Base-by-base conservation (phyloP, 148 eudicot species). In the Rhododendron simsii region DNA sequence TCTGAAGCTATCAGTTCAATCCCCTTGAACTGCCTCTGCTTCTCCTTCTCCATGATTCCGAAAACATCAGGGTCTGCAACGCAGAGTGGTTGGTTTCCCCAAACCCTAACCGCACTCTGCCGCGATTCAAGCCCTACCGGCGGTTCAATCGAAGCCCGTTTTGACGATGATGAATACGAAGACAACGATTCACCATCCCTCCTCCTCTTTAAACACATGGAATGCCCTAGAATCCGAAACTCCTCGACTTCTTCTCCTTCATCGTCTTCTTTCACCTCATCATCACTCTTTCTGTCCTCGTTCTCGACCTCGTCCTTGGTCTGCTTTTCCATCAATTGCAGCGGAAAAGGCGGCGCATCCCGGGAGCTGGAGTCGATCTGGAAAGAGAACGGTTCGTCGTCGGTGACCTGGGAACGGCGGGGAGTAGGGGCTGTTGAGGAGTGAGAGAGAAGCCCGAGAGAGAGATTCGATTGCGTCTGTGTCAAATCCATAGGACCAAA, bases 141-240 rank as follows among this genome's bases (percentile, higher is more conserved):
- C 39, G 88, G 89, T 57, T 93, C 94, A 7, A 85, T 77, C 15
- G 79, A 55, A 33, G 30, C 86, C 5, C 94, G 90, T 84, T 90
- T 93, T 5, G 82, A 50, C 0, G 86, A 85, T 0, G 92, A 91
- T 0, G 92, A 89, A 2, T 90, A 86, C 7, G 91, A 84, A n/a
- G 92, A 20, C 9, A n/a, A 91, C 0, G 39, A 91, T 83, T 95
- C 96, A 44, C 93, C 86, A 35, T 94, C 96, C 39, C 98, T 91
- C n/a, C 90, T 92, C 78, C 96, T 87, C 86, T 94, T 94, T 44
- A 95, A 84, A 65, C 92, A 92, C 98, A 94, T 91, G 0, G 94
- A 85, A 55, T 95, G 95, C 44, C 96, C 96, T 13, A 94, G 59
- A 41, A 95, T 90, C 28, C 92, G 93, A 85, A 95, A 95, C 90